phyloP scores from a whole-genome alignment of 305 asterid genomes.

The Coffea humblotiana region DNA sequence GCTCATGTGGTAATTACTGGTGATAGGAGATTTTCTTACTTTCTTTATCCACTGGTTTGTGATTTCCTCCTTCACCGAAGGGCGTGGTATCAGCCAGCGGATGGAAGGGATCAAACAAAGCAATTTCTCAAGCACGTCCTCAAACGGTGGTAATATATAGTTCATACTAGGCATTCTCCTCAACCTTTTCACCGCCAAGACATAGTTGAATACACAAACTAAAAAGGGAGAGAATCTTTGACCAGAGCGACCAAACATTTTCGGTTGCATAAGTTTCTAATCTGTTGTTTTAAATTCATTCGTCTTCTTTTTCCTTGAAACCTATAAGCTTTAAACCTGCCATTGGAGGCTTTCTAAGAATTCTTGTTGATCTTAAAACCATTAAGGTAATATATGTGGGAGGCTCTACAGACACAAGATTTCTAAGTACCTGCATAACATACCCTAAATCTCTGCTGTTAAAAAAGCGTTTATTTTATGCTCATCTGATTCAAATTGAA shows the following conservation, averaged over 20 bases:
- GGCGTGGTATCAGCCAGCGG: constrained; percentile 2
- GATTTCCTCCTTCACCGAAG: background rate
- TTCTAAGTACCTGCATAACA: background rate
- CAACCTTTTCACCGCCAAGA: background rate
- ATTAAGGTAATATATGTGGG: background rate
- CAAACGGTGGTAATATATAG: background rate
- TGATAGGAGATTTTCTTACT: constrained; percentile 29
- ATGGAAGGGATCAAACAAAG: background rate
- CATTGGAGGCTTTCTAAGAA: background rate
- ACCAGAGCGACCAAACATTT: background rate
- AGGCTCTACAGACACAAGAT: background rate
- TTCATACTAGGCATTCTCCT: too few species aligned
- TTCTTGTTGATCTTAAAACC: background rate
- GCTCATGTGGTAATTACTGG: constrained; percentile 92
- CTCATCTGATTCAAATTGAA: background rate
- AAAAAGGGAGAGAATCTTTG: background rate
- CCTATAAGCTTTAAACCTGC: background rate
- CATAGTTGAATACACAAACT: background rate
- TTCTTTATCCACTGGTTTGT: background rate
- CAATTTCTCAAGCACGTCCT: background rate
- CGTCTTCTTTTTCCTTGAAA: background rate
- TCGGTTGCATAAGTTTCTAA: background rate
- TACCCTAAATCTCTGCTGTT: background rate
- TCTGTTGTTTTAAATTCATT: background rate
- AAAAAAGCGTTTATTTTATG: background rate